Evolutionary conservation across 2,329 filamentous ascomycete genomes (phyloP), one percentile per base, ranked within the genome.

Genomic region (Penicillium hesseltinei): DNA sequence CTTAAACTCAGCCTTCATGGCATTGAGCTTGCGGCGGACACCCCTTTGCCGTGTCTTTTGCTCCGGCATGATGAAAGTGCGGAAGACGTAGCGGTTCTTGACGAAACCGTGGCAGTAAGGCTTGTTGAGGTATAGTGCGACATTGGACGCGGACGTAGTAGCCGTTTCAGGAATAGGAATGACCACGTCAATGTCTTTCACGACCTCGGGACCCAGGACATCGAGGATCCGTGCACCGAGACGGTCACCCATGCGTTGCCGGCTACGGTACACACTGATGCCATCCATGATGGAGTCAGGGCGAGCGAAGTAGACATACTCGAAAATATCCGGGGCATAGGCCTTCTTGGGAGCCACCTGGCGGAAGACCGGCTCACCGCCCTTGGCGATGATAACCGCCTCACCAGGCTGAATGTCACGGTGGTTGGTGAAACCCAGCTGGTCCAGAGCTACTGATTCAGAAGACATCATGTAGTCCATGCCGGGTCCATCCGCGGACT

Each of bases 401-500:
- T 96, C 84, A 23, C 92, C 92, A 0, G 92, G 91, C 53, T 88
- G 77, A 62, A 96, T 89, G 69, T 96, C 89, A 39, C 82, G 76
- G 66, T 95, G 88, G 69, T 91, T 81, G 35, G 75, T 80, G 77
- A 94, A 96, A 17, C 91, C 91, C 47, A 93, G 86, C 72, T 95
- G 91, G 45, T 84, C 84, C 46, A 96, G 79, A 9, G 91, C 92
- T 49, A 96, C 87, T 9, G 89, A 93, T 75, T 96, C 92, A 0
- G 91, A 96, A 1, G 91, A 91, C 80, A 96, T 85, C 83, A 96
- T 91, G 78, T 95, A 96, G 75, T 96, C 92, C 59, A 77, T 88
- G 6, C 85, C 86, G 5, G 83, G 80, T 36, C 84, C 81, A 39
- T 85, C 88, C 15, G 80, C 75, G 1, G 89, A 91, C 1, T 85